Evolutionary conservation across 768 basidiomycete species (phyloP), one percentile per base, ranked within the genome.

Genomic region (Calocybe cyanea): DNA sequence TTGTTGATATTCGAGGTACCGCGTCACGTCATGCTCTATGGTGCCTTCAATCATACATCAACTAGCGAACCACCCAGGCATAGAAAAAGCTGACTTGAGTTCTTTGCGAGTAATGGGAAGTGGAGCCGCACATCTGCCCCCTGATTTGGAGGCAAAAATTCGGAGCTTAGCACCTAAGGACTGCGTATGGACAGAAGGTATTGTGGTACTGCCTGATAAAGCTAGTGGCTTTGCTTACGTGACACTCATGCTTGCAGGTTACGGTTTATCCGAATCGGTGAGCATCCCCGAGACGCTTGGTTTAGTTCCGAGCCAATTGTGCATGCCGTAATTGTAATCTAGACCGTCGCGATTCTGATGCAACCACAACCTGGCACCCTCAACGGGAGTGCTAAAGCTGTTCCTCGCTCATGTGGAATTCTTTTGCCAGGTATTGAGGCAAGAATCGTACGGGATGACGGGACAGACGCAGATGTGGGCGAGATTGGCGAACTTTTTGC

Each of bases 251-350:
- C 30, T 20, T 25, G 17, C 40, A 83, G 85, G 83, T 0, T 88
- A 85, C 53, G 87, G 87, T 17, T 77, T 85, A 74, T 84, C 83
- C 0, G 84, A 86, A 71, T 61, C 61, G 41, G 83, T 84, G 57
- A 41, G 83, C 63, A 17, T 20, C 40, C 17, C 11, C 25, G 6
- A 28, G 25, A 28, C 25, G 14, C 5, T 18, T 17, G 0, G 40
- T 34, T 25, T 7, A 31, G 17, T 23, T 9, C 8, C 14, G 1
- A 13, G 13, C 17, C 18, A 6, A 18, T 10, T 0, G 13, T 13
- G 14, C 11, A 28, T 30, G n/a, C 9, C 17, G 17, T 34, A 13
- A n/a, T 8, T 9, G 28, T 25, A 17, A 15, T 34, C 28, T 48
- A 87, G 83, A 87, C 85, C 0, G 68, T 86, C 17, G 65, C 72